phyloP scores from a whole-genome alignment of 306 rosid species.

The Acacia crassicarpa region DNA sequence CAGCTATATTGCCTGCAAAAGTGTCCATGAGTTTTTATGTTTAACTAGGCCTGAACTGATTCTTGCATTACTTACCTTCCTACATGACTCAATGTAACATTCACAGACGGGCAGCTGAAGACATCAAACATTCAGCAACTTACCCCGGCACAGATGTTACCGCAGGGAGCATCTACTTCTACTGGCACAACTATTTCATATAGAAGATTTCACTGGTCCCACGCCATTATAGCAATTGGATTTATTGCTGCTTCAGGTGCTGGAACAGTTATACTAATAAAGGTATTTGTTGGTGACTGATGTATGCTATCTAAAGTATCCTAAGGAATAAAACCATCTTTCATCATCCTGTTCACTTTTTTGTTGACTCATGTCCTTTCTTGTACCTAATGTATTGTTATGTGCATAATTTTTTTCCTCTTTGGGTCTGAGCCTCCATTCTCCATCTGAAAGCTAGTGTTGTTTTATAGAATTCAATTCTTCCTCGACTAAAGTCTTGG shows the following conservation, averaged over 20 bases:
- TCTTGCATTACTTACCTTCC: neutral
- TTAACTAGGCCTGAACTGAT: neutral
- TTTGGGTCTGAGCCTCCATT: conserved; percentile 23
- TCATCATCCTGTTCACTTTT: neutral
- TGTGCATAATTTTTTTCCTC: neutral
- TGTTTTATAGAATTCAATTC: conserved; percentile 58
- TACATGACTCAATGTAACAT: conserved; percentile 12
- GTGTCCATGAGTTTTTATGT: neutral
- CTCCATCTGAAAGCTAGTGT: conserved; percentile 17
- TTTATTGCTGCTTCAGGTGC: conserved; percentile 61
- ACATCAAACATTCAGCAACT: conserved; percentile 48
- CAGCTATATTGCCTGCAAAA: conserved; percentile 2
- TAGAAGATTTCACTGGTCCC: conserved; percentile 65
- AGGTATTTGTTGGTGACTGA: conserved; percentile 47
- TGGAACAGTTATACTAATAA: conserved; percentile 67
- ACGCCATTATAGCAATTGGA: conserved; percentile 71
- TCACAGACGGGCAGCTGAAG: conserved; percentile 54
- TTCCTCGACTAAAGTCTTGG: conserved; percentile 84
- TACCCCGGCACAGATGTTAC: conserved; percentile 45
- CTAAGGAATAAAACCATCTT: conserved; percentile 10
- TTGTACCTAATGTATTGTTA: neutral
- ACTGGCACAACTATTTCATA: conserved; percentile 37
- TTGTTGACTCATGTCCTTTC: conserved; percentile 23
- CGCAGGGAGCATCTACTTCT: conserved; percentile 46
- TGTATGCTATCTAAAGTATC: conserved; percentile 17